Evolutionary conservation across 108 stramenopile genomes (phyloP).

Genomic region (Cyclotella atomus): DNA sequence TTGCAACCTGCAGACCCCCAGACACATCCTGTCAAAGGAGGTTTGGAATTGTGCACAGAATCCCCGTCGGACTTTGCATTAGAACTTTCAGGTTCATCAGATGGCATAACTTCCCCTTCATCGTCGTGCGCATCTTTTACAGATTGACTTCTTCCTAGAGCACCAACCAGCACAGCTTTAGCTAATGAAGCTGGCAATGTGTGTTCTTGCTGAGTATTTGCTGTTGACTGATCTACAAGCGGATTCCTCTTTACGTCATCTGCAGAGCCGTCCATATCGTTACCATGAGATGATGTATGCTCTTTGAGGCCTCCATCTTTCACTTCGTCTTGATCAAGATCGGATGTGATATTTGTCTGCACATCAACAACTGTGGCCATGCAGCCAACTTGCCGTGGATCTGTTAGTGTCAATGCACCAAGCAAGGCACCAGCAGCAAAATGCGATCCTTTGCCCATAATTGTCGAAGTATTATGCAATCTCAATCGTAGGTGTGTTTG

Average conservation of each 20-base stretch:
- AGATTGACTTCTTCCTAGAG: conserved; percentile 1
- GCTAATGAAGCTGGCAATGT: conserved; percentile 19
- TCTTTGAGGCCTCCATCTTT: conserved; percentile 5
- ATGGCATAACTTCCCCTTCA: background rate
- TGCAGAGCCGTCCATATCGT: too few relatives aligned
- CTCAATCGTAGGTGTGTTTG: too few relatives aligned
- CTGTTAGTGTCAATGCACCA: background rate
- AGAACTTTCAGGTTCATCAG: background rate
- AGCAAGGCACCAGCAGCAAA: background rate
- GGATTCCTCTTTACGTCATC: background rate
- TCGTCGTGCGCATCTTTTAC: background rate
- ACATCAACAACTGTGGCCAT: background rate
- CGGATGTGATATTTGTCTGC: background rate
- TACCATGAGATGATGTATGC: too few relatives aligned
- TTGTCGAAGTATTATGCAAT: too few relatives aligned
- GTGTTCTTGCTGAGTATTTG: background rate
- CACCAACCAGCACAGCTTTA: conserved; percentile 28
- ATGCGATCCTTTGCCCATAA: background rate
- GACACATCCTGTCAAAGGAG: conserved; percentile 27
- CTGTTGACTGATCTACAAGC: background rate
- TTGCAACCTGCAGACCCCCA: conserved; percentile 44
- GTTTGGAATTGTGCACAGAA: conserved; percentile 13
- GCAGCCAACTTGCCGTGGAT: background rate
- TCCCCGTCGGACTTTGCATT: background rate
- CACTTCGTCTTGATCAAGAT: background rate